Evolutionary conservation across 1,284 basidiomycete species (phyloP).

Genomic region (Papiliotrema laurentii): DNA sequence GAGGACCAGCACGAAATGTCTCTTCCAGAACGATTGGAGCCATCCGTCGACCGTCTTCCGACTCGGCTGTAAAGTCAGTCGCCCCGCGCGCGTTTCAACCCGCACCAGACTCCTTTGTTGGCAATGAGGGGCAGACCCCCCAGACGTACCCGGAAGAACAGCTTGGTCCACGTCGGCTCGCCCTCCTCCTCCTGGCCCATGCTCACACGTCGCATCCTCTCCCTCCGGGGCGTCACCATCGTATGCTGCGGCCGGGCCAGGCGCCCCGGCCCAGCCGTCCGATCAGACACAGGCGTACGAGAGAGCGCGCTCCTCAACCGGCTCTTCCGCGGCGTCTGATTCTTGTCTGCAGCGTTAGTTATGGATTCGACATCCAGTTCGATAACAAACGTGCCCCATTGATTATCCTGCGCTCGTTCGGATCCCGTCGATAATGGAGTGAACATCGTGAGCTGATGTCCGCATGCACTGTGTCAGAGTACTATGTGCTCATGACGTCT

Average conservation of each 20-base stretch:
- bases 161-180: slow-evolving; percentile 20
- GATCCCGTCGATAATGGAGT: slow-evolving; percentile 47
- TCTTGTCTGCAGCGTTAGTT: slow-evolving; percentile 23
- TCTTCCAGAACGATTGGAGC: slow-evolving; percentile 52
- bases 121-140: background rate
- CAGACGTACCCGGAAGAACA: slow-evolving; percentile 33
- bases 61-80: slow-evolving; percentile 39
- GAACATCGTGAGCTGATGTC: slow-evolving; percentile 36
- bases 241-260: background rate
- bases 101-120: background rate
- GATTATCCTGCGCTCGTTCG: slow-evolving; percentile 43
- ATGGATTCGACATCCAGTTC: background rate
- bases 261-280: background rate
- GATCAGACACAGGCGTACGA: slow-evolving; percentile 6
- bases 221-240: too few species aligned
- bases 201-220: too few species aligned
- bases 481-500: too few species aligned
- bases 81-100: background rate
- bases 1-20: slow-evolving; percentile 52
- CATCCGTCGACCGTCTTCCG: slow-evolving; percentile 49
- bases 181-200: slow-evolving; percentile 18
- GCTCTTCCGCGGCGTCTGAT: slow-evolving; percentile 25
- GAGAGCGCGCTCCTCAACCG: slow-evolving; percentile 15
- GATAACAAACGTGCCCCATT: slow-evolving; percentile 38
- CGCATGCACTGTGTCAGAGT: too few species aligned